phyloP scores from a whole-genome alignment of 208 protist species.

The Crithidia expoeki region DNA sequence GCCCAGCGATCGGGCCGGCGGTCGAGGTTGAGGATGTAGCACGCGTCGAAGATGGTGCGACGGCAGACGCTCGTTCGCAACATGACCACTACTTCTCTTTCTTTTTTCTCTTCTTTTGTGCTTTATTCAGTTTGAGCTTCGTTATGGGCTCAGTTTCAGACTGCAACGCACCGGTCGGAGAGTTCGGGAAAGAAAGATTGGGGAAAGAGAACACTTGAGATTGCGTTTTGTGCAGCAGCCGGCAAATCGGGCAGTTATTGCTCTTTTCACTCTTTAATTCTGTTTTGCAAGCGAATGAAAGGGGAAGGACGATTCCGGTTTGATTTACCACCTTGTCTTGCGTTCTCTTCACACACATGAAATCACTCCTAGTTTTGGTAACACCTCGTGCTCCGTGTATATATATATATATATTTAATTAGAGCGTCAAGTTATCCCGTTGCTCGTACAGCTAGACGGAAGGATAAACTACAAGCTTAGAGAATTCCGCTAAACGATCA shows the following conservation, averaged over 20 bases:
- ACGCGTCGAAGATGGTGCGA: conserved; percentile 82
- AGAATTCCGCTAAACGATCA: not conserved
- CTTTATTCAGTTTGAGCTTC: not conserved
- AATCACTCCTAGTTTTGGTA: no score
- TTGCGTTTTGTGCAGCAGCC: no score
- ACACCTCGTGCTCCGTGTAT: no score
- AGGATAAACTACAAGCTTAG: not conserved
- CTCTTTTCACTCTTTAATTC: no score
- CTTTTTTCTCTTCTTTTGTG: not conserved
- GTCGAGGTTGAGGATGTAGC: conserved; percentile 91
- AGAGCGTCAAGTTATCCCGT: not conserved
- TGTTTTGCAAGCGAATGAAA: no score
- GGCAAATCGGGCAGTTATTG: no score
- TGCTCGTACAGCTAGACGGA: not conserved
- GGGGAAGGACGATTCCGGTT: no score
- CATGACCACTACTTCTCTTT: conserved; percentile 27
- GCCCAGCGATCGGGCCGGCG: conserved; percentile 77
- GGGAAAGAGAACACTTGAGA: not conserved
- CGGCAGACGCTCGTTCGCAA: conserved; percentile 32
- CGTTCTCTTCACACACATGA: no score
- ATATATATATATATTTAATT: not conserved
- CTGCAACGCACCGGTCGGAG: not conserved
- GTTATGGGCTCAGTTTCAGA: not conserved
- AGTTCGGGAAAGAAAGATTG: not conserved
- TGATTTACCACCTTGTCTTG: no score